These are phyloP conservation scores for Aspergillus ochraceoroseus DNA, from an alignment of 2,329 filamentous ascomycete genomes.

Conservation along the genomic window DNA sequence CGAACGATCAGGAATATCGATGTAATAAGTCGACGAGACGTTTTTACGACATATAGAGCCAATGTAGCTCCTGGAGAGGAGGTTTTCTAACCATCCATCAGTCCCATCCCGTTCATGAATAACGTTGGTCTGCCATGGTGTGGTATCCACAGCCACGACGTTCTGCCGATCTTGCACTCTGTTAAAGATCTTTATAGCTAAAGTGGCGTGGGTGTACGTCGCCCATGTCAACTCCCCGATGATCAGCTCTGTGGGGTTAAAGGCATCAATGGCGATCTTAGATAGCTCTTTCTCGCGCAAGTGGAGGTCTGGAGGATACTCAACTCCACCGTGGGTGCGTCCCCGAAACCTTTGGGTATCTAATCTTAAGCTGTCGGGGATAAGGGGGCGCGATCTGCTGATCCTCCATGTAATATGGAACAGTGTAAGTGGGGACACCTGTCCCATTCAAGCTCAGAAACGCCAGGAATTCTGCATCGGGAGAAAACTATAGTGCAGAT, in stretches of 20 bases:
- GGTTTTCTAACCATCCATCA: conserved; percentile 58
- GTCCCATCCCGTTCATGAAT: conserved; percentile 56
- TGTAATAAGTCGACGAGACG: conserved; percentile 49
- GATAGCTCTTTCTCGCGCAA: conserved; percentile 47
- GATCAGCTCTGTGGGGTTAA: conserved; percentile 57
- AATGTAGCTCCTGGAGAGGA: conserved; percentile 44
- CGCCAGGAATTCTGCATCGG: conserved; percentile 76
- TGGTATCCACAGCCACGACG: conserved; percentile 56
- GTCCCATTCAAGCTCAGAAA: conserved; percentile 83
- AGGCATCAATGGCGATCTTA: conserved; percentile 53
- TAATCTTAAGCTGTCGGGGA: conserved; percentile 57
- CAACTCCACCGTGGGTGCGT: conserved; percentile 62
- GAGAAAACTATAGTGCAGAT: conserved; percentile 86
- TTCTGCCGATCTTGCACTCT: conserved; percentile 63
- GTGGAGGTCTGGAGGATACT: conserved; percentile 54
- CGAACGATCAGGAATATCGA: conserved; percentile 62
- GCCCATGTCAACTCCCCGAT: conserved; percentile 66
- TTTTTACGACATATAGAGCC: conserved; percentile 35
- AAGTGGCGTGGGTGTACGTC: conserved; percentile 55
- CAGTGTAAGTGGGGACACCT: conserved; percentile 60
- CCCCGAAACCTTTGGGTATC: conserved; percentile 65
- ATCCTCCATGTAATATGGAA: conserved; percentile 63
- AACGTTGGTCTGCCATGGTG: conserved; percentile 43
- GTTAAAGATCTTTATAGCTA: conserved; percentile 64
- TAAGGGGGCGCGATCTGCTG: conserved; percentile 56